Percentiles rank a stretch among this genome's conserved stretches.
phyloP scores from a whole-genome alignment of 1,139 yeast genomes.

The Ogataea hybrid region DNA sequence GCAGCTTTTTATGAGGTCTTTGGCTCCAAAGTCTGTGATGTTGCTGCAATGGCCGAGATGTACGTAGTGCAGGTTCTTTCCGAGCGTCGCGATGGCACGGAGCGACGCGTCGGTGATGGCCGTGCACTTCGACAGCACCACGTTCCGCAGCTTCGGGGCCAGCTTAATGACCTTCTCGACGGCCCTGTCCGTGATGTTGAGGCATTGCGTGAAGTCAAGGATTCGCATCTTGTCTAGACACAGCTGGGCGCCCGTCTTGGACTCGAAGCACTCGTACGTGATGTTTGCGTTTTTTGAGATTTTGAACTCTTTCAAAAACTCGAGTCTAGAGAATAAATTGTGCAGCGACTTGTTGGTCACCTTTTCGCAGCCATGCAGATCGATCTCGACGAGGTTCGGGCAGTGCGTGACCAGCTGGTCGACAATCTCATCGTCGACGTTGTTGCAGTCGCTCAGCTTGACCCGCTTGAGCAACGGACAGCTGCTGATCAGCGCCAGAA shows the following conservation, averaged over 20 bases:
- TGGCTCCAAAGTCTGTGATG: constrained; percentile 87
- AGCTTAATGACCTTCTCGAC: constrained; percentile 68
- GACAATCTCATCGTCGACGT: constrained; percentile 70
- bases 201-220: constrained; percentile 83
- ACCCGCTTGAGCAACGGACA: constrained; percentile 83
- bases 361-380: constrained; percentile 77
- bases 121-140: constrained; percentile 85
- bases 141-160: constrained; percentile 86
- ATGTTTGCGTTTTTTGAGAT: constrained; percentile 72
- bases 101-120: constrained; percentile 84
- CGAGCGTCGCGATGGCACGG: constrained; percentile 67
- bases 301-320: constrained; percentile 79
- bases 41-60: constrained; percentile 94
- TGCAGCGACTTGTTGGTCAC: constrained; percentile 64
- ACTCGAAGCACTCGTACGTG: constrained; percentile 60
- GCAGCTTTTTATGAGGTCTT: constrained; percentile 71
- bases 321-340: constrained; percentile 59
- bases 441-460: constrained; percentile 70
- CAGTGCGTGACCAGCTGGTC: constrained; percentile 64
- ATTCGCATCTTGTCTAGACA: constrained; percentile 63
- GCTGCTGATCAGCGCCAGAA: constrained; percentile 53
- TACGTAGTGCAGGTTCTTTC: constrained; percentile 80
- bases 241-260: constrained; percentile 36
- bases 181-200: constrained; percentile 74
- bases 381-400: constrained; percentile 82